Conservation (phyloP, 208 protist genomes). For the Trypanosoma melophagium region DNA sequence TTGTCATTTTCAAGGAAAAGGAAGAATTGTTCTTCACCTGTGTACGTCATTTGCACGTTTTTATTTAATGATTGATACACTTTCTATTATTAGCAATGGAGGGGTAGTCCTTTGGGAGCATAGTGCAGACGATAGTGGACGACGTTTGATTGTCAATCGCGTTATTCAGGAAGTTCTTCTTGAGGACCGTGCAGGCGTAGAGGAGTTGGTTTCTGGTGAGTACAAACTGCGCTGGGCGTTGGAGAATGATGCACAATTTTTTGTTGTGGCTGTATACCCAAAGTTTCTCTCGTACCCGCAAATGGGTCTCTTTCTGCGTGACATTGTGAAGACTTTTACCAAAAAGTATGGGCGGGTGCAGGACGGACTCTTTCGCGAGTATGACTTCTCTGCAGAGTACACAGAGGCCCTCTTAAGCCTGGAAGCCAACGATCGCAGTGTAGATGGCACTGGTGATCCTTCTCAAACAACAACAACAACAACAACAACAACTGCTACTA, state of each 20-base stretch:
- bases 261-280: constrained; percentile 93
- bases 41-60: background rate
- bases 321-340: constrained; percentile 75
- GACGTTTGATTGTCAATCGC: constrained; percentile 87
- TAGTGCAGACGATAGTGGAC: constrained; percentile 45
- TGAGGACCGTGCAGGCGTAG: constrained; percentile 87
- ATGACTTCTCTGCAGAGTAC: constrained; percentile 65
- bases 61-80: constrained; percentile 92
- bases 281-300: constrained; percentile 87
- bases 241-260: constrained; percentile 92
- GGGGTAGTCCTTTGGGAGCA: constrained; percentile 93
- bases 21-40: background rate
- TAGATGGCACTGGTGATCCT: constrained; percentile 26
- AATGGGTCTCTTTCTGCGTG: constrained; percentile 85
- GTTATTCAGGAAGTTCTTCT: constrained; percentile 93
- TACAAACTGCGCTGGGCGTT: constrained; percentile 93
- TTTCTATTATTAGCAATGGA: constrained; percentile 92
- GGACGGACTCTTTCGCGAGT: constrained; percentile 19
- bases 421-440: constrained; percentile 44
- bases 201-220: constrained; percentile 61
- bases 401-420: constrained; percentile 41
- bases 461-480: constrained; percentile 14
- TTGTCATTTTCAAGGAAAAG: background rate
- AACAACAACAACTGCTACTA: constrained; percentile 24
- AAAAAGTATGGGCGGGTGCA: constrained; percentile 43